Percentiles rank a stretch among this genome's conserved stretches.
phyloP scores from a whole-genome alignment of 2,329 filamentous ascomycete species.

The Aspergillus sojae region DNA sequence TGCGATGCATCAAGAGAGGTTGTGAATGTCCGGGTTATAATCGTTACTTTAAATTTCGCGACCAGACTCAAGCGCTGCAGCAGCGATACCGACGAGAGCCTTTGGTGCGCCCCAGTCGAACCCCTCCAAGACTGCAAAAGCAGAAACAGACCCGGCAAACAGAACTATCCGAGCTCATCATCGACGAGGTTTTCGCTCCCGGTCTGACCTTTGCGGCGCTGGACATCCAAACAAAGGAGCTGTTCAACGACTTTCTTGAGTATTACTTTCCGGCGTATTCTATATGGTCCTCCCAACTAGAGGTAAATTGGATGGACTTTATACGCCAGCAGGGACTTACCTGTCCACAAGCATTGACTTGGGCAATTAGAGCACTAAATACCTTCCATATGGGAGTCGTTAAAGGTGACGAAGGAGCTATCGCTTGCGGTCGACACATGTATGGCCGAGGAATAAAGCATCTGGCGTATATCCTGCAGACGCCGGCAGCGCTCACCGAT shows the following conservation, averaged over 20 bases:
- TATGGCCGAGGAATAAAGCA: slow-evolving; percentile 13
- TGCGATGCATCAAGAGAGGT: neutral
- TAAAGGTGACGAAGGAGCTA: neutral
- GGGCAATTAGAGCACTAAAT: slow-evolving; percentile 14
- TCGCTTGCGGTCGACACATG: slow-evolving; percentile 14
- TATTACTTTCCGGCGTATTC: slow-evolving; percentile 10
- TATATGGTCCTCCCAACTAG: neutral
- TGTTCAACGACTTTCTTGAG: slow-evolving; percentile 10
- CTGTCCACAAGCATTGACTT: slow-evolving; percentile 12
- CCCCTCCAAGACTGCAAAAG: neutral
- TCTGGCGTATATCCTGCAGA: slow-evolving; percentile 8
- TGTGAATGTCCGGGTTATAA: slow-evolving; percentile 6
- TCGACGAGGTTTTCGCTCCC: slow-evolving; percentile 13
- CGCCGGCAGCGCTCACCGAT: slow-evolving; percentile 8
- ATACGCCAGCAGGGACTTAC: slow-evolving; percentile 5
- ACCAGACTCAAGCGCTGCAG: neutral
- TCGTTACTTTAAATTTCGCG: neutral
- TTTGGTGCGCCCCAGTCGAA: neutral
- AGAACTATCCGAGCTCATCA: neutral
- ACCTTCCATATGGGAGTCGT: slow-evolving; percentile 12
- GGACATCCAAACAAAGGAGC: slow-evolving; percentile 12
- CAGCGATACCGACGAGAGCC: neutral
- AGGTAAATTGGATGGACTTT: slow-evolving; percentile 18
- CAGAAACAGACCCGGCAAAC: neutral
- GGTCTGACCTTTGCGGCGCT: slow-evolving; percentile 9